Base-by-base conservation (phyloP, 257 asterid genomes). In the Ilex aquifolium region DNA sequence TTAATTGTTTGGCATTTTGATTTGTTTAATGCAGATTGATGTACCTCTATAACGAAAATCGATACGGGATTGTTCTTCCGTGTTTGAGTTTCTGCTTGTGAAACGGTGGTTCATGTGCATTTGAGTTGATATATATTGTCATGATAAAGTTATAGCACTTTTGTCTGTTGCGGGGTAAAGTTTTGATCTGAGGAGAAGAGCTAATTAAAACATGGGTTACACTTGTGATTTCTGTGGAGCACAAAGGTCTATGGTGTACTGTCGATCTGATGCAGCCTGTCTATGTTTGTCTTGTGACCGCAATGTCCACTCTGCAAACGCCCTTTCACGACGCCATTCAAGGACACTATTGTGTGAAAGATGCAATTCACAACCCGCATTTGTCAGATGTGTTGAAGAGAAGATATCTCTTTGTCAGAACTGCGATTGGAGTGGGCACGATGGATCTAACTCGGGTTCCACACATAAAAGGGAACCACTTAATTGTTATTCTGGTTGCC, bases 281-380 rank as follows among this genome's bases (percentile, higher is more conserved):
- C 71, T 87, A 32, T 87, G 92, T 64, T 79, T 87, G 60, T 74
- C 90, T 8, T 87, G 95, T 62, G 95, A 87, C 65, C 79, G 85
- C 29, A 75, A 63, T n/a, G 77, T 87, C 65, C 95, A 87, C 70
- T 80, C 92, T 3, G 95, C 95, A 4, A 87, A 84, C 31, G 81
- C 80, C 5, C 84, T 87, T 51, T 82, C 92, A 4, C 70, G 69
- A 70, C 88, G 88, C 59, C 95, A 87, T 70, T 63, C 71, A 31
- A 79, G 95, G 74, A 74, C 83, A 15, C 92, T 80, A 49, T 62
- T 84, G 29, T 87, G 92, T 16, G 90, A 84, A 51, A 65, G 74
- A 48, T 87, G 92, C 75, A 74, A 70, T 61, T 64, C 65, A 52
- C 76, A 80, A 54, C 85, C 88, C 31, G 87, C 90, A 15, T 57